phyloP scores from a whole-genome alignment of 2,329 filamentous ascomycete genomes.

The Zymoseptoria pseudotritici region DNA sequence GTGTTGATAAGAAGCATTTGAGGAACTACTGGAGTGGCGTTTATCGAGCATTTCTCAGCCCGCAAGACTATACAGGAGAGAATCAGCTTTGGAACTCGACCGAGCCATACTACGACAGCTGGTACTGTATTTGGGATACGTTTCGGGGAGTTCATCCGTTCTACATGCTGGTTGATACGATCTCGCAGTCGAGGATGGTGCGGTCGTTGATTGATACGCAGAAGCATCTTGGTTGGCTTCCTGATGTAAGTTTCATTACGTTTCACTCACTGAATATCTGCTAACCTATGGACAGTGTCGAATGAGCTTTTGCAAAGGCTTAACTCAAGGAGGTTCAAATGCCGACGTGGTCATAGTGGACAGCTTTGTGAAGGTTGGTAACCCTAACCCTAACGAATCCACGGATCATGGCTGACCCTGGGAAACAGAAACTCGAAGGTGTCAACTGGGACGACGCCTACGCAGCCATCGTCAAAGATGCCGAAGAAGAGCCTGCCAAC shows the following conservation, averaged over 20 bases:
- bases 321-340: constrained; percentile 67
- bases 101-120: constrained; percentile 39
- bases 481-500: constrained; percentile 22
- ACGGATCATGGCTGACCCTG: neutral
- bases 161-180: constrained; percentile 60
- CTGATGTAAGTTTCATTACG: constrained; percentile 41
- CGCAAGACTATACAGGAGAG: constrained; percentile 40
- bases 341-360: constrained; percentile 65
- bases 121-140: constrained; percentile 52
- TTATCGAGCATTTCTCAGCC: constrained; percentile 38
- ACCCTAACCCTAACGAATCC: neutral
- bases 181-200: constrained; percentile 57
- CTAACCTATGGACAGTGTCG: constrained; percentile 41
- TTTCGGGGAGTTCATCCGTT: constrained; percentile 52
- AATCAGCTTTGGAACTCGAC: constrained; percentile 38
- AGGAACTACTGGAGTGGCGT: constrained; percentile 38
- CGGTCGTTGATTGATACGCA: constrained; percentile 65
- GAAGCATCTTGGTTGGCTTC: constrained; percentile 60
- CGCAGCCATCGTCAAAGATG: constrained; percentile 26
- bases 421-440: constrained; percentile 38
- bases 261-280: neutral
- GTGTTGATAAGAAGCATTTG: constrained; percentile 31
- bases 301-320: constrained; percentile 65
- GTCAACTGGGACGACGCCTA: constrained; percentile 32
- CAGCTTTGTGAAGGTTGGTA: constrained; percentile 51